Conservation (phyloP, 2,329 filamentous ascomycete genomes). For the Hypoxylon sp. region DNA sequence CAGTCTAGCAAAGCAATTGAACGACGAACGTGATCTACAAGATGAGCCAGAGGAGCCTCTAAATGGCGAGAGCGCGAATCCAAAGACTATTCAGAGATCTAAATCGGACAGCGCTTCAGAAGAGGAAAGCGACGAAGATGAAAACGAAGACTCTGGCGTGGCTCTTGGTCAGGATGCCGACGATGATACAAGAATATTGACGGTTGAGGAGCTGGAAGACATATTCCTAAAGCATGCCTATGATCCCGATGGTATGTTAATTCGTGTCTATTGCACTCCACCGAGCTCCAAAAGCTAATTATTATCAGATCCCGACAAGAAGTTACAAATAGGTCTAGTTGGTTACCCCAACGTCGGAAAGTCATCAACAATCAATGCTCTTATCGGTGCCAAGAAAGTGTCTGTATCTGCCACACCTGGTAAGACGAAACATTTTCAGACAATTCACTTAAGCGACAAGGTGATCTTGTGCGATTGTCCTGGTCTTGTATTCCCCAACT, state of each 20-base stretch:
- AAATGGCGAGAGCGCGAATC: conserved; percentile 51
- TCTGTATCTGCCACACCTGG: conserved; percentile 97
- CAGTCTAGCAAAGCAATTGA: conserved; percentile 88
- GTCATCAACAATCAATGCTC: conserved; percentile 98
- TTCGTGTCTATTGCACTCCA: not conserved
- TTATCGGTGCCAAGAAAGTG: conserved; percentile 98
- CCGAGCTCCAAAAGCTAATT: conserved; percentile 42
- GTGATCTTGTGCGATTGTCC: conserved; percentile 98
- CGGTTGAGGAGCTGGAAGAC: conserved; percentile 91
- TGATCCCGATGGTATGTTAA: conserved; percentile 63
- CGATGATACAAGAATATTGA: conserved; percentile 83
- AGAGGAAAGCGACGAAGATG: conserved; percentile 56
- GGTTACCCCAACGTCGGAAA: conserved; percentile 99
- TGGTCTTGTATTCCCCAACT: conserved; percentile 98
- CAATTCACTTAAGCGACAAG: conserved; percentile 90
- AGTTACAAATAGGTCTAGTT: conserved; percentile 92
- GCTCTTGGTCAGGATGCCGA: conserved; percentile 61
- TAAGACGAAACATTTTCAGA: conserved; percentile 99
- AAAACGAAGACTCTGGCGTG: conserved; percentile 53
- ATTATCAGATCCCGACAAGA: conserved; percentile 66
- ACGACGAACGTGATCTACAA: conserved; percentile 76
- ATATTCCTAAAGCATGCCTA: conserved; percentile 86
- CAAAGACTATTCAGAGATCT: conserved; percentile 52
- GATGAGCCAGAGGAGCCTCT: conserved; percentile 61
- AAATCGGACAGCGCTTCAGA: conserved; percentile 48